A percentile compares a stretch with the other conserved stretches of the same genome.
Evolutionary conservation across 805 yeast genomes (phyloP).

Genomic region (Lachancea sp.): DNA sequence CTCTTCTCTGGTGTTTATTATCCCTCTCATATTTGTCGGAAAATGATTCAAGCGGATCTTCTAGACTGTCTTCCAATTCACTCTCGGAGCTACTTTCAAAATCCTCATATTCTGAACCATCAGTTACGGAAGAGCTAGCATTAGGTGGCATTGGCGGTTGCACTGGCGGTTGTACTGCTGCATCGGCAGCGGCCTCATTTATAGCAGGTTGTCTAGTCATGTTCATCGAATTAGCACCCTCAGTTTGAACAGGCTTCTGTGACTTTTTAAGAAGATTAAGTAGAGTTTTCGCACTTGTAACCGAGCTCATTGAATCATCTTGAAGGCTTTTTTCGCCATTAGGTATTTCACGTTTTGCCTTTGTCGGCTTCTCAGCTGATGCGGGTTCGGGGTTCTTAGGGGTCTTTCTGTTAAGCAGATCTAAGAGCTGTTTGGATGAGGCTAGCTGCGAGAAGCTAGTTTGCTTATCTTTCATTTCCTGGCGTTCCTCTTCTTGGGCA

Average conservation of each 20-base stretch:
- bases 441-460: constrained; percentile 3
- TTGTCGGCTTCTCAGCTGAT: background rate
- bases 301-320: background rate
- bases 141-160: background rate
- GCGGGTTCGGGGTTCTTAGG: background rate
- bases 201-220: constrained; percentile 1
- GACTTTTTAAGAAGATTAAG: constrained; percentile 17
- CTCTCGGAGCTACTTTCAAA: constrained; percentile 28
- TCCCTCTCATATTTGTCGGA: constrained; percentile 9
- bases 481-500: constrained; percentile 11
- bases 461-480: background rate
- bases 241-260: background rate
- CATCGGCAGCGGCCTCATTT: no score
- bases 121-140: background rate
- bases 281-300: constrained; percentile 16
- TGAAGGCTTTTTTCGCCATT: constrained; percentile 4
- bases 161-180: background rate
- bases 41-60: constrained; percentile 11
- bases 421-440: constrained; percentile 11
- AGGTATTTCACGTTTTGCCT: constrained; percentile 10
- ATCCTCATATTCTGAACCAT: constrained; percentile 19
- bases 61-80: constrained; percentile 14
- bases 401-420: constrained; percentile 7
- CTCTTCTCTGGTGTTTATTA: background rate
- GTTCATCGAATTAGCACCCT: background rate